phyloP scores from a whole-genome alignment of 139 green algal species.

The Monoraphidium neglectum region DNA sequence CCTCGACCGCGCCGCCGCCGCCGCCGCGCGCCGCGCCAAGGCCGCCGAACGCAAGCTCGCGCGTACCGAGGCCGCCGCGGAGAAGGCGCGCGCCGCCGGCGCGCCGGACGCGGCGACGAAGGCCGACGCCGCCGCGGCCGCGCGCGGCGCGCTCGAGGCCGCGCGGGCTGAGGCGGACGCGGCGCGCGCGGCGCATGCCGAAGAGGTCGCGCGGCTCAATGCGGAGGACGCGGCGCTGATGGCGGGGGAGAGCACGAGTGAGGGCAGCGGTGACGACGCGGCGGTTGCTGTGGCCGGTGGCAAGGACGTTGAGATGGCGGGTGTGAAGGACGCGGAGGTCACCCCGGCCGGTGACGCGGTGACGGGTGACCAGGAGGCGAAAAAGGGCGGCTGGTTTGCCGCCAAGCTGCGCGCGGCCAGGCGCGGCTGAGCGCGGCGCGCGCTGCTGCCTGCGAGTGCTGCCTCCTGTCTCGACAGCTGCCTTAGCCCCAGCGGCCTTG shows the following conservation, averaged over 20 bases:
- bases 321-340: too few relatives aligned
- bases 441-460: too few relatives aligned
- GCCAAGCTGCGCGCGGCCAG: too few relatives aligned
- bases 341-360: too few relatives aligned
- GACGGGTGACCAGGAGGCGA: too few relatives aligned
- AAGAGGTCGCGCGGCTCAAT: constrained; percentile 11
- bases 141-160: neutral
- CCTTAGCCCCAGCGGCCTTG: too few relatives aligned
- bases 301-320: neutral
- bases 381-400: too few relatives aligned
- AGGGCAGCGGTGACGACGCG: neutral
- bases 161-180: neutral
- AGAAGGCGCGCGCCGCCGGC: neutral
- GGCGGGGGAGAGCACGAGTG: neutral
- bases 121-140: too few relatives aligned
- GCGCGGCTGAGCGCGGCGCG: too few relatives aligned
- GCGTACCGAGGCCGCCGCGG: neutral
- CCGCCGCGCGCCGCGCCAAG: neutral
- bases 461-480: too few relatives aligned
- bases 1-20: neutral
- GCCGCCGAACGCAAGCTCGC: neutral
- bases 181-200: neutral
- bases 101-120: neutral
- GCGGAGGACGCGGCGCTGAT: neutral
- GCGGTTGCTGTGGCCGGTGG: neutral